phyloP scores from a whole-genome alignment of 306 rosid genomes.

The Vicia sativa region DNA sequence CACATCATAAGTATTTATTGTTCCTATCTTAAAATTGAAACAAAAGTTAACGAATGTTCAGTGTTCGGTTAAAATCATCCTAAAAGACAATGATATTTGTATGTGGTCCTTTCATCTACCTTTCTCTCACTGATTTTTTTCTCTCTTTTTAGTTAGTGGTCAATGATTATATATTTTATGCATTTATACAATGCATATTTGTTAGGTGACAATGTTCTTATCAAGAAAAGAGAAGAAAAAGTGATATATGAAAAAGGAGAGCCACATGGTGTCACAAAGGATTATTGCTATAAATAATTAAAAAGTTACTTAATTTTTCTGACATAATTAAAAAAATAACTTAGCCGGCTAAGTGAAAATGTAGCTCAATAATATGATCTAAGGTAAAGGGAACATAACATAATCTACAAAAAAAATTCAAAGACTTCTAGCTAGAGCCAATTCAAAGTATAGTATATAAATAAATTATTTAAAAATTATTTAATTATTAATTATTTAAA shows the following conservation, averaged over 20 bases:
- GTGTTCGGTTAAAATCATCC: constrained; percentile 8
- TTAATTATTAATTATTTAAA: background rate
- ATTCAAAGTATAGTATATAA: constrained; percentile 18
- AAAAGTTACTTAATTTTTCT: constrained; percentile 22
- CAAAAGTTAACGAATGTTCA: constrained; percentile 10
- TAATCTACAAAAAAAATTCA: constrained; percentile 34
- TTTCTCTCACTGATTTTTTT: background rate
- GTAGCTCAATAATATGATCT: constrained; percentile 17
- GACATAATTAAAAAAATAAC: constrained; percentile 2
- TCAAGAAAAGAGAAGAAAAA: constrained; percentile 7
- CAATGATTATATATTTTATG: constrained; percentile 14
- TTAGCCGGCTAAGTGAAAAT: constrained; percentile 36
- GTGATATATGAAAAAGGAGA: constrained; percentile 20
- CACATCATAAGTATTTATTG: background rate
- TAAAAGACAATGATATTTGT: background rate
- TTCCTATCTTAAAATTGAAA: background rate
- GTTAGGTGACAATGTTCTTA: constrained; percentile 32
- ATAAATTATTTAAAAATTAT: background rate
- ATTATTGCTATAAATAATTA: background rate
- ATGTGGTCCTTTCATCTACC: constrained; percentile 32
- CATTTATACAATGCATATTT: constrained; percentile 10
- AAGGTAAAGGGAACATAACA: constrained; percentile 14
- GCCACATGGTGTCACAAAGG: constrained; percentile 11
- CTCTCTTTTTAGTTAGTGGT: constrained; percentile 11
- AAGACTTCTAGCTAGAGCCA: constrained; percentile 28